Percentiles rank a stretch among this genome's conserved stretches.
Evolutionary conservation across 306 rosid species (phyloP).

Genomic region (Acacia acuminata): DNA sequence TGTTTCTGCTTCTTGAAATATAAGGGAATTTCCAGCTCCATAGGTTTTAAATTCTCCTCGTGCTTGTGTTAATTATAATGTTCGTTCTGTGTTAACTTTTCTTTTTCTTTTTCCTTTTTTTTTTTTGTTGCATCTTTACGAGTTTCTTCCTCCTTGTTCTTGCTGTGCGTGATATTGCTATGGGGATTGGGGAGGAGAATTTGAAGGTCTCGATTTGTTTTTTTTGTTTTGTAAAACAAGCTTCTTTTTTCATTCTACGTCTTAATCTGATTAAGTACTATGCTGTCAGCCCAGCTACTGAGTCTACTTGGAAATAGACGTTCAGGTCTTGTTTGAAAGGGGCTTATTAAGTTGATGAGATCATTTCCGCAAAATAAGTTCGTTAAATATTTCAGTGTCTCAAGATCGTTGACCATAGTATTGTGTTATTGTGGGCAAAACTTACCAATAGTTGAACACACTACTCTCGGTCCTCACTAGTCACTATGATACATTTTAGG

Average conservation of each 20-base stretch:
- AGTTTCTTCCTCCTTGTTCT: neutral
- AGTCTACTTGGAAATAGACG: too few species aligned
- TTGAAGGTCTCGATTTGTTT: neutral
- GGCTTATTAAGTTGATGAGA: too few species aligned
- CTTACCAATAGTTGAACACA: too few species aligned
- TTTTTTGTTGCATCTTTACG: neutral
- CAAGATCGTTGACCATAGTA: too few species aligned
- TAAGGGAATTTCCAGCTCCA: neutral
- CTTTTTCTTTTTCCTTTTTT: too few species aligned
- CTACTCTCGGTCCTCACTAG: too few species aligned
- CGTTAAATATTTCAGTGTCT: too few species aligned
- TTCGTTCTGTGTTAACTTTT: neutral
- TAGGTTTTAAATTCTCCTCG: neutral
- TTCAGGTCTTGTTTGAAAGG: too few species aligned
- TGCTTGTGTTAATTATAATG: neutral
- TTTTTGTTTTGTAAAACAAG: neutral
- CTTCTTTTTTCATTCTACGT: neutral
- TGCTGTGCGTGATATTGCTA: neutral
- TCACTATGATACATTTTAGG: too few species aligned
- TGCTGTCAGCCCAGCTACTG: neutral
- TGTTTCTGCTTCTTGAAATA: conserved; percentile 23
- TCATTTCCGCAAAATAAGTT: too few species aligned
- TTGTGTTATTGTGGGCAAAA: too few species aligned
- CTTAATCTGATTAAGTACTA: neutral
- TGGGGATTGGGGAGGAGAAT: neutral